Evolutionary conservation across 768 basidiomycete genomes (phyloP), one percentile per base, ranked within the genome.

Genomic region (Mycena vitilis): DNA sequence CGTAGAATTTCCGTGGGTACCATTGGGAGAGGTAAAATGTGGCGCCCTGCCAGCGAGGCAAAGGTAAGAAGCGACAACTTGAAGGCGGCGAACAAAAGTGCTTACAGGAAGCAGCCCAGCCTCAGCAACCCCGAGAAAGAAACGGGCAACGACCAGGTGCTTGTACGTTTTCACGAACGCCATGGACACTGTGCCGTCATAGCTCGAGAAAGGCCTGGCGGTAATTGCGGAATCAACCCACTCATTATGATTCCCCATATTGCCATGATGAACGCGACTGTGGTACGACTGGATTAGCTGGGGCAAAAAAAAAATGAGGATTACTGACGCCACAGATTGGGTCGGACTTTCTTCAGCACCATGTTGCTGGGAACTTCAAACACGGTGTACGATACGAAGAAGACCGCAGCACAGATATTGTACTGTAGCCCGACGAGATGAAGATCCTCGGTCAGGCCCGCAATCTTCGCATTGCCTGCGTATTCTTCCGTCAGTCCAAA

Each of bases 361-460:
- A 64, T 64, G 63, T 64, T 64, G 36, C 63, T 64, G 18, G 63
- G 63, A 23, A 64, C 63, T 49, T 64, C 63, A 36, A 64, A 64
- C 7, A 57, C 42, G 37, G 44, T 56, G 63, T 64, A 64, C n/a
- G 63, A 64, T 2, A 64, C 55, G 63, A 64, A 64, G 63, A 64
- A 64, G 15, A 64, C 63, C 23, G 63, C 63, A 56, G 55, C 45
- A 38, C 63, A 64, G 44, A 80, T 73, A 59, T 81, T 81, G 67
- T 81, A 81, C 53, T 76, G 76, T 65, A 81, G 68, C 22, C 80
- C 80, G 18, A 63, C 71, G 59, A 81, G 60, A 30, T 76, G 52
- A 2, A 75, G 71, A 66, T 81, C 79, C 12, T 63, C 54, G 1
- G 75, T 73, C 76, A 81, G 78, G 37, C 80, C 80, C 10, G 79